Base-by-base conservation (phyloP, 805 yeast species). In the Danielia oregonensis region DNA sequence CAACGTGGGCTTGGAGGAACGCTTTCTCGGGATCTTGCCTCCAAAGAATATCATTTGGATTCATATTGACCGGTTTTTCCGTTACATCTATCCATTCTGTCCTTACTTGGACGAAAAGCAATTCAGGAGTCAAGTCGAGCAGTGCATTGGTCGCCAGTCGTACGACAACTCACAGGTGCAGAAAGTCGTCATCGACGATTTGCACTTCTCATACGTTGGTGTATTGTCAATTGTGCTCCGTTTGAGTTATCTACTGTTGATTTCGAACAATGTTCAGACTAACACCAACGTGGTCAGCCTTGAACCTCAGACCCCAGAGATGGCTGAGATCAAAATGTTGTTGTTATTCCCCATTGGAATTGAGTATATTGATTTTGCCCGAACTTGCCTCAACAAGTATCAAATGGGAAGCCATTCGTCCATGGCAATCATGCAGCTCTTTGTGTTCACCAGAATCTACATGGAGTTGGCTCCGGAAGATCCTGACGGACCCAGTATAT, bases 401-500 rank as follows among this genome's bases (percentile, higher is more conserved):
- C 46, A 45, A 12, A 24, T 36, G n/a, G 23, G 29, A 22, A 42
- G 32, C 27, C 33, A 36, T 15, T 33, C 40, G 24, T 32, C 29
- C 17, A 29, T 47, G 4, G 26, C 25, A 11, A 38, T 41, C 15
- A 26, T 47, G 5, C 52, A 47, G 32, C 37, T 41, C 13, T 26
- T 41, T 22, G 33, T 42, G 6, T 41, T 32, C 18, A 31, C 38
- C 27, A 28, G 43, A 6, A 29, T 41, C 13, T 47, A 47, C 35
- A 32, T 39, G 38, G 36, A 35, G 16, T 8, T 41, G 6, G 46
- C 50, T 2, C 50, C 52, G 5, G 52, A 47, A 12, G 40, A 46
- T 16, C 31, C 44, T 5, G 52, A 47, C 9, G 52, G 52, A 6
- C 50, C 50, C 6, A 40, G 36, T 8, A 32, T 47, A 6, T 45